Conservation (phyloP, 306 rosid genomes). For the Fragaria ananassa region DNA sequence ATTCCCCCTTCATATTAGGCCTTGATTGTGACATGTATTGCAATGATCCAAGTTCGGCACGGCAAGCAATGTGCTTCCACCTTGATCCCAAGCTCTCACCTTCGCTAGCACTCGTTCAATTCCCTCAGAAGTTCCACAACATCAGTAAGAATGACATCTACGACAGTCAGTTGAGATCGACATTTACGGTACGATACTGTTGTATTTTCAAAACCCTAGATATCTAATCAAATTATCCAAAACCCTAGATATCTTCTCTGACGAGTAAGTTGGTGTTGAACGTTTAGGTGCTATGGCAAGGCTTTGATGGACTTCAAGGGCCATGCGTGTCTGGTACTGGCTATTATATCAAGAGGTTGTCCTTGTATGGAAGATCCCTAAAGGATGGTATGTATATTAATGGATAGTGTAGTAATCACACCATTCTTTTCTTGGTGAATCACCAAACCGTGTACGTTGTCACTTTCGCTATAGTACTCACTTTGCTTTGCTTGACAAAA, state of each 20-base stretch:
- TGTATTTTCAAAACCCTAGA: not conserved
- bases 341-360: constrained; percentile 50
- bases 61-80: constrained; percentile 68
- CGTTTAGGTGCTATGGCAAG: constrained; percentile 43
- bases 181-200: constrained; percentile 28
- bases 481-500: not conserved
- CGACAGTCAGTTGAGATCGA: constrained; percentile 44
- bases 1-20: constrained; percentile 57
- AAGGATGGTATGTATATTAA: constrained; percentile 30
- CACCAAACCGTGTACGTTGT: not conserved
- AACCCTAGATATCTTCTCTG: not conserved
- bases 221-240: too few relatives aligned
- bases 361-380: constrained; percentile 34
- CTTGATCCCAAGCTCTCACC: constrained; percentile 62
- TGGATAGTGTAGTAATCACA: not conserved
- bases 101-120: constrained; percentile 61
- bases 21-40: constrained; percentile 83
- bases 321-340: constrained; percentile 58
- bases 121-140: constrained; percentile 57
- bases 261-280: not conserved
- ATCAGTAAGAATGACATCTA: constrained; percentile 58
- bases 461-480: not conserved
- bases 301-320: constrained; percentile 59
- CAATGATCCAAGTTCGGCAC: constrained; percentile 59
- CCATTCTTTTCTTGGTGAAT: too few relatives aligned